Evolutionary conservation across 2,329 filamentous ascomycete species (phyloP), one percentile per base, ranked within the genome.

Genomic region (Trichoderma sp.): DNA sequence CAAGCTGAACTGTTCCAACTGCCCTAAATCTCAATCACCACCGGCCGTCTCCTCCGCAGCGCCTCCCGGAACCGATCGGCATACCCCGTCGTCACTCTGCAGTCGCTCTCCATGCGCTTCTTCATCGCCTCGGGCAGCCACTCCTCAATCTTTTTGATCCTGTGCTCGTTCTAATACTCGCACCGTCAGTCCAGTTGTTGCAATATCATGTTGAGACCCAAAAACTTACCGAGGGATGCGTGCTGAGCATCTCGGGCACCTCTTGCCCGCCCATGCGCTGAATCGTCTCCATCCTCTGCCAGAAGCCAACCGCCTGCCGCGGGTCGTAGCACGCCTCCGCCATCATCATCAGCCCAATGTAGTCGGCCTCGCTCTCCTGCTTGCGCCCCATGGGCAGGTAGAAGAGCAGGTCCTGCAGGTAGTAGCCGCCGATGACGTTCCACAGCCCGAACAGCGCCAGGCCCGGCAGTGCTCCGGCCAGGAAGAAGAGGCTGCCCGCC

Each of bases 331-430:
- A 93, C 28, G 88, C 89, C 77, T 91, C 86, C 0, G 90, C 86
- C 89, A 93, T 93, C 83, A 93, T 90, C 83, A 93, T 86, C 41
- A 93, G 76, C 0, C 91, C 91, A 55, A 93, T 92, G 71, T 90
- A 91, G 72, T 94, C 91, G 0, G 91, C 91, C 78, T 94, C 90
- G 56, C 82, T 86, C 80, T 90, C 91, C 77, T 93, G 90, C 72
- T 83, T 84, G 56, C 91, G 81, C 54, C 85, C 86, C 74, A 90
- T 90, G 1, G 90, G 91, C 67, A 85, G 79, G 56, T 81, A 81
- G 72, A 92, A 86, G n/a, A 88, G 82, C 17, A 90, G 74, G 58
- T 90, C 83, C 30, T 90, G 77, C 24, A 88, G 62, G 72, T 78
- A 66, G 65, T 72, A 74, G 2, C 83, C 77, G 2, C 81, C 78